Percentiles rank a stretch among this genome's conserved stretches.
These are phyloP conservation scores for Choiromyces venosus DNA, from an alignment of 495 filamentous ascomycete genomes.

Conservation along the genomic window DNA sequence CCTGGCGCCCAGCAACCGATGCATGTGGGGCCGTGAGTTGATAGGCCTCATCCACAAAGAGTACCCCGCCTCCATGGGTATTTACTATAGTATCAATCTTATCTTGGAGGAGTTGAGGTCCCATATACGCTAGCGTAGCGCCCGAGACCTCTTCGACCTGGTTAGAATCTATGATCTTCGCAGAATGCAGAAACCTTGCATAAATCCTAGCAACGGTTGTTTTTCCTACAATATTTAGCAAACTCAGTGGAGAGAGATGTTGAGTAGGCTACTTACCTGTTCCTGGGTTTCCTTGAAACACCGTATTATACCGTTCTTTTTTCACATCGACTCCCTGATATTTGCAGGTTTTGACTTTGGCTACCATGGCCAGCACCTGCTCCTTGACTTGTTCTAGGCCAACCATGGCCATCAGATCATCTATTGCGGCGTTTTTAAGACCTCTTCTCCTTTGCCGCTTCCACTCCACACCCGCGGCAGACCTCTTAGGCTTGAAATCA, in stretches of 20 bases:
- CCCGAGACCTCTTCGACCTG: slow-evolving; percentile 64
- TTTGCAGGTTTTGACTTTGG: slow-evolving; percentile 57
- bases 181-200: slow-evolving; percentile 58
- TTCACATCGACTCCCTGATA: slow-evolving; percentile 55
- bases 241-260: background rate
- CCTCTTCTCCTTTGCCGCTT: slow-evolving; percentile 54
- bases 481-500: slow-evolving; percentile 17
- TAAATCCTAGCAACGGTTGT: slow-evolving; percentile 78
- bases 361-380: slow-evolving; percentile 60
- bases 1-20: slow-evolving; percentile 52
- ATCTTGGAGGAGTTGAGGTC: slow-evolving; percentile 55
- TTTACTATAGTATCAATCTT: slow-evolving; percentile 54
- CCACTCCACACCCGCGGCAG: slow-evolving; percentile 54
- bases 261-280: slow-evolving; percentile 52
- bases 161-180: slow-evolving; percentile 54
- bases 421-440: slow-evolving; percentile 54
- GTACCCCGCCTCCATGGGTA: slow-evolving; percentile 58
- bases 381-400: slow-evolving; percentile 67
- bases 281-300: slow-evolving; percentile 72
- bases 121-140: slow-evolving; percentile 58
- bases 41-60: slow-evolving; percentile 74
- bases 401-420: slow-evolving; percentile 64
- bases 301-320: slow-evolving; percentile 57
- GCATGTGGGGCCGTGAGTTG: slow-evolving; percentile 50
- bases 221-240: slow-evolving; percentile 54